Conservation (phyloP, 1,284 basidiomycete genomes). For the Cryptococcus sp. region DNA sequence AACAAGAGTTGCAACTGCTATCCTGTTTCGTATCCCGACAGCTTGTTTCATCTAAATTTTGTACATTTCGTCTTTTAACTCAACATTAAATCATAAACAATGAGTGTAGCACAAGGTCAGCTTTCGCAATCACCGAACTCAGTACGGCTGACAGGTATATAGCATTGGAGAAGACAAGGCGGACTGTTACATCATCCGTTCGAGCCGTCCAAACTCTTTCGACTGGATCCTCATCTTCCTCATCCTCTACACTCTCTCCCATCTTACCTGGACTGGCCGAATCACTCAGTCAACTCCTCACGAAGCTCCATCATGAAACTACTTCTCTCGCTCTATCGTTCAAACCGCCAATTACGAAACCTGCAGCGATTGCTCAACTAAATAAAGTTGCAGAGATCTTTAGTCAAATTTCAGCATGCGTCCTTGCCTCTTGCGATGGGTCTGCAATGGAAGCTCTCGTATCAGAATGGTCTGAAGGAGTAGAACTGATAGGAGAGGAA, state of each 20-base stretch:
- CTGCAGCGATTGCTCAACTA: constrained; percentile 28
- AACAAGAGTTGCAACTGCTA: too few species aligned
- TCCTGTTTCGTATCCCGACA: too few species aligned
- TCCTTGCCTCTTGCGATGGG: constrained; percentile 12
- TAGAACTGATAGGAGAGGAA: constrained; percentile 18
- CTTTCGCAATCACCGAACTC: too few species aligned
- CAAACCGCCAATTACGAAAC: constrained; percentile 37
- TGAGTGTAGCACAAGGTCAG: too few species aligned
- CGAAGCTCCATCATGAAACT: constrained; percentile 18
- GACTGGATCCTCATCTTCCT: not conserved
- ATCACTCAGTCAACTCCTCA: constrained; percentile 19
- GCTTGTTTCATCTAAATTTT: too few species aligned
- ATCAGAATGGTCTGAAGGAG: constrained; percentile 32
- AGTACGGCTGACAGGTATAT: not conserved
- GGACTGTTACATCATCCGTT: not conserved
- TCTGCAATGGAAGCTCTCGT: constrained; percentile 7
- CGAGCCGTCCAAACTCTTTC: not conserved
- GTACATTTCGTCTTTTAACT: too few species aligned
- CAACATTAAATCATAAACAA: too few species aligned
- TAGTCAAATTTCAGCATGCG: constrained; percentile 28
- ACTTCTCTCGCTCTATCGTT: constrained; percentile 36
- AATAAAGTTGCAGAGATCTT: constrained; percentile 30
- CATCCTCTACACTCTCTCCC: constrained; percentile 6
- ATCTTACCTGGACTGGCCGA: constrained; percentile 22
- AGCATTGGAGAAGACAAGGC: not conserved